Evolutionary conservation across 192 early-diverging fungal genomes (phyloP).

Genomic region (Podila epigama): DNA sequence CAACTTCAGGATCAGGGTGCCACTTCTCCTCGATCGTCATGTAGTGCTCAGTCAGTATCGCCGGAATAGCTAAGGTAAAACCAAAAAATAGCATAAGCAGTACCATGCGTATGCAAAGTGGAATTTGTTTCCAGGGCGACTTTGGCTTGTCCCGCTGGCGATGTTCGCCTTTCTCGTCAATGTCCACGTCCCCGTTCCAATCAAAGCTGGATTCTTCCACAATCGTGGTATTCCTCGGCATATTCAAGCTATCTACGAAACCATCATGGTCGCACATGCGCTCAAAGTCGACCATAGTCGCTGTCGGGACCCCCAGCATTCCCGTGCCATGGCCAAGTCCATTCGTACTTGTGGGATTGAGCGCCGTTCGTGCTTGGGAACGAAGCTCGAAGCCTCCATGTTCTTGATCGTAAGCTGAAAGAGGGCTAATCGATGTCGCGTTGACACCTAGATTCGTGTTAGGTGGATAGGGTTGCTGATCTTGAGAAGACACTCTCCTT

Average conservation of each 20-base stretch:
- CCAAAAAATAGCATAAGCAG: conserved; percentile 55
- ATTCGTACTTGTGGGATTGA: too few relatives aligned
- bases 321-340: background rate
- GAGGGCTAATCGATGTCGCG: too few relatives aligned
- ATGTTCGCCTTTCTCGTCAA: background rate
- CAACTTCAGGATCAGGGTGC: conserved; percentile 40
- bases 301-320: background rate
- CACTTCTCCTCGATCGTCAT: conserved; percentile 26
- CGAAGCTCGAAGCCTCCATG: too few relatives aligned
- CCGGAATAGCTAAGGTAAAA: conserved; percentile 50
- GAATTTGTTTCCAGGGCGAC: conserved; percentile 51
- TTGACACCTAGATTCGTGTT: too few relatives aligned
- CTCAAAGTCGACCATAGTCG: background rate
- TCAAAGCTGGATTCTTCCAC: background rate
- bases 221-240: background rate
- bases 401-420: too few relatives aligned
- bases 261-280: background rate
- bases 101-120: conserved; percentile 50
- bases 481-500: too few relatives aligned
- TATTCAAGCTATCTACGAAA: background rate
- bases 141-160: background rate
- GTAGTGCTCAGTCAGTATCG: conserved; percentile 46
- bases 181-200: background rate
- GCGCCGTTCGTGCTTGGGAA: too few relatives aligned
- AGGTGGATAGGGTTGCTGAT: too few relatives aligned